phyloP scores from a whole-genome alignment of 1,284 basidiomycete species.

The Coniferiporia sulphurascens region DNA sequence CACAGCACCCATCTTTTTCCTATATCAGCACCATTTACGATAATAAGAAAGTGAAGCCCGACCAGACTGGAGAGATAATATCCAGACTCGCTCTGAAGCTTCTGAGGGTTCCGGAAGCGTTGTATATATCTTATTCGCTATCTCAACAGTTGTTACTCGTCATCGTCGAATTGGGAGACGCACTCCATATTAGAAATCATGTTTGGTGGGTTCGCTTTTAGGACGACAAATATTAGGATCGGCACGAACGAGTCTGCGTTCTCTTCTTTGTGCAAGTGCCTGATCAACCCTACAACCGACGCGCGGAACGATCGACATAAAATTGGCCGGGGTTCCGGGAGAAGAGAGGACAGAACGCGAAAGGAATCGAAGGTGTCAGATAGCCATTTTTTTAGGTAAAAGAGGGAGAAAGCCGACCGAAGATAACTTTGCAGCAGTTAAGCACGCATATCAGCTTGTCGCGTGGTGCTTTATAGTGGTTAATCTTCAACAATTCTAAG shows the following conservation, averaged over 20 bases:
- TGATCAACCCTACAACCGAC: slow-evolving; percentile 65
- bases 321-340: slow-evolving; percentile 6
- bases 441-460: slow-evolving; percentile 98
- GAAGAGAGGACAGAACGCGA: slow-evolving; percentile 7
- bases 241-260: slow-evolving; percentile 93
- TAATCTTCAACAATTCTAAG: slow-evolving; percentile 89
- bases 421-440: slow-evolving; percentile 99
- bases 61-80: slow-evolving; percentile 96
- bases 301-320: not conserved
- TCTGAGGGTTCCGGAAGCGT: slow-evolving; percentile 86
- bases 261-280: slow-evolving; percentile 77
- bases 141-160: slow-evolving; percentile 2
- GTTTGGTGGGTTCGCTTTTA: slow-evolving; percentile 91
- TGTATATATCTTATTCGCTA: slow-evolving; percentile 75
- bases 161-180: slow-evolving; percentile 26
- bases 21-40: not conserved
- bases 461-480: slow-evolving; percentile 96
- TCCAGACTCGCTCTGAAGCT: slow-evolving; percentile 91
- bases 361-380: slow-evolving; percentile 15
- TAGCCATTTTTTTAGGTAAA: slow-evolving; percentile 6
- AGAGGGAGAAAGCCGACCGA: slow-evolving; percentile 55
- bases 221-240: slow-evolving; percentile 90
- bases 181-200: slow-evolving; percentile 94
- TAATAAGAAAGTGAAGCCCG: slow-evolving; percentile 24
- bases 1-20: slow-evolving; percentile 75